Conservation (phyloP, 805 yeast species). For the Ogataea glucozyma region DNA sequence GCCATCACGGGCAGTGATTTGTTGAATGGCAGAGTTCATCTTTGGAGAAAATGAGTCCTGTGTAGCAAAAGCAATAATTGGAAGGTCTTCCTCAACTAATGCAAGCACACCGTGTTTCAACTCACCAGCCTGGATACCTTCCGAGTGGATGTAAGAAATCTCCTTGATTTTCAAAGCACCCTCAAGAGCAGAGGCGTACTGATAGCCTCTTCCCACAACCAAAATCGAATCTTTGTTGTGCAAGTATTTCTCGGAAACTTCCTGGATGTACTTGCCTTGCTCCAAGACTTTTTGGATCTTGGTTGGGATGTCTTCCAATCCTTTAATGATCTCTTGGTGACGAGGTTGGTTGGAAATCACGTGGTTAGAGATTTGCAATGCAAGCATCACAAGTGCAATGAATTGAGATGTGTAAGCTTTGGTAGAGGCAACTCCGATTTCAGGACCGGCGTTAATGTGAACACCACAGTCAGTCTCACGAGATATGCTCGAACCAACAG, state of each 20-base stretch:
- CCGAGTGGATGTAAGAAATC: constrained; percentile 98
- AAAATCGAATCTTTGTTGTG: constrained; percentile 83
- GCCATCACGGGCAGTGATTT: constrained; percentile 96
- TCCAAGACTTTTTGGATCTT: constrained; percentile 79
- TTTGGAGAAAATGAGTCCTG: constrained; percentile 95
- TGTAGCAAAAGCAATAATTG: constrained; percentile 94
- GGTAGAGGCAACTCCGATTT: constrained; percentile 98
- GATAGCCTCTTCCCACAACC: constrained; percentile 96
- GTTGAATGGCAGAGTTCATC: constrained; percentile 92
- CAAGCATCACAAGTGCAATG: constrained; percentile 96
- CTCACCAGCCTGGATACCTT: constrained; percentile 99
- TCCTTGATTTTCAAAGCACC: constrained; percentile 98
- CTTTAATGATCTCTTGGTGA: constrained; percentile 82
- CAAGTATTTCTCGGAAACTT: constrained; percentile 69
- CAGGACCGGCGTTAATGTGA: constrained; percentile 99
- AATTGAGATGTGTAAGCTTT: constrained; percentile 98
- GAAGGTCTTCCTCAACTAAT: constrained; percentile 88
- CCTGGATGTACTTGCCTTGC: constrained; percentile 72
- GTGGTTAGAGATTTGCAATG: constrained; percentile 91
- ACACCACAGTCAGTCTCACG: constrained; percentile 99
- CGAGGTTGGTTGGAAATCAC: constrained; percentile 74
- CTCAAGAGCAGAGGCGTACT: constrained; percentile 94
- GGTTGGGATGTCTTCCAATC: constrained; percentile 77
- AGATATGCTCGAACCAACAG: constrained; percentile 96
- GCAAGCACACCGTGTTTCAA: constrained; percentile 98